Evolutionary conservation across 1,139 yeast species (phyloP).

Genomic region (Candida sp.): DNA sequence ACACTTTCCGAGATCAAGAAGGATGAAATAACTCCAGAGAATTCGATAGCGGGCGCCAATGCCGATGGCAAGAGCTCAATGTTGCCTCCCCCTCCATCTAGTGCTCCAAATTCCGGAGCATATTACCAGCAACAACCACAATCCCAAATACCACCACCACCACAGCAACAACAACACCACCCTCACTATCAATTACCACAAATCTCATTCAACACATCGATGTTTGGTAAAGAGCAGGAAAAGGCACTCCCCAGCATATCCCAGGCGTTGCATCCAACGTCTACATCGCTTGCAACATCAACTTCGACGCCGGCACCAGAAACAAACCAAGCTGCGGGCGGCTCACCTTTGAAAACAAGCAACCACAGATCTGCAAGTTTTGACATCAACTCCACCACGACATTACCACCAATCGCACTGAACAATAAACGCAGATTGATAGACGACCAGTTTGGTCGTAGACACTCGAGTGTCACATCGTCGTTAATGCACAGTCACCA

Average conservation of each 20-base stretch:
- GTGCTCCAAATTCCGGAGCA: slow-evolving; percentile 3
- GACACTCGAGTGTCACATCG: slow-evolving; percentile 35
- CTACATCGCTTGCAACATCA: slow-evolving; percentile 13
- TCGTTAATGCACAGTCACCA: slow-evolving; percentile 15
- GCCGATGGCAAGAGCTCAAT: neutral
- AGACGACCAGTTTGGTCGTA: slow-evolving; percentile 28
- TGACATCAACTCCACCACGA: slow-evolving; percentile 24
- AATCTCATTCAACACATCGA: slow-evolving; percentile 43
- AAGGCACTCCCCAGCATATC: slow-evolving; percentile 8
- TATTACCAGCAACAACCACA: slow-evolving; percentile 7
- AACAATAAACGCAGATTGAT: slow-evolving; percentile 30
- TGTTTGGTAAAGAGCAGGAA: slow-evolving; percentile 29
- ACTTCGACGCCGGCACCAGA: slow-evolving; percentile 10
- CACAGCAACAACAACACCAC: slow-evolving; percentile 12
- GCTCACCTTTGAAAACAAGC: slow-evolving; percentile 9
- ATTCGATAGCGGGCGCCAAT: neutral
- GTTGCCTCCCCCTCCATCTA: slow-evolving; percentile 12
- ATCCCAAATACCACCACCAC: neutral
- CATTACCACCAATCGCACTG: slow-evolving; percentile 25
- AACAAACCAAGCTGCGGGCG: slow-evolving; percentile 8
- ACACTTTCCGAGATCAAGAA: slow-evolving; percentile 1
- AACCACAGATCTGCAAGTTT: slow-evolving; percentile 36
- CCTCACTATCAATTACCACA: slow-evolving; percentile 19
- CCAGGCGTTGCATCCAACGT: slow-evolving; percentile 5
- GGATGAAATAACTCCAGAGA: neutral